Base-by-base conservation (phyloP, 139 green algal genomes). In the Chlorella sp. region DNA sequence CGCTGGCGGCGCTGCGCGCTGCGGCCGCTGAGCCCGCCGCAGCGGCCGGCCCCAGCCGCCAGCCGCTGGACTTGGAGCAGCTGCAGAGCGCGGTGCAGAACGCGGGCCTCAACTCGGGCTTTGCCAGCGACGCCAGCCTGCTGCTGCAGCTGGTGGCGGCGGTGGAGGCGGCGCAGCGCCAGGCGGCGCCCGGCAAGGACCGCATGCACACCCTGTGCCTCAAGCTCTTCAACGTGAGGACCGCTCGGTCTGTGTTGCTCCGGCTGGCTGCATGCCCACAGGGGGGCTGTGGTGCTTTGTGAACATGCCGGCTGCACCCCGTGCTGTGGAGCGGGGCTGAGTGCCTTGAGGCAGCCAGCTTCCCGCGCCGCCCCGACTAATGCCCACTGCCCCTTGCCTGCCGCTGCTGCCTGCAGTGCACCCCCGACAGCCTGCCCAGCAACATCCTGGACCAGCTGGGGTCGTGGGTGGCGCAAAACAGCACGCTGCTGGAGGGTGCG, bases 1-100 rank as follows among this genome's bases (percentile, higher is more conserved):
- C 95, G 26, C 81, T 80, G 5, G 92, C 93, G 30, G 93, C 94
- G 2, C 86, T 98, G 34, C 34, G 75, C 0, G 92, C 96, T 26
- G 91, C 89, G 0, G 36, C 44, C 54, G 34, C 51, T 60, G 51
- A 11, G 16, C 51, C 51, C 14, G 51, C 51, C 51, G 51, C 51
- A 26, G 51, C 51, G 16, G 51, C 51, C 2, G 51, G 14, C 51
- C 51, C 51, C 51, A 60, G 51, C 51, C 67, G 67, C 20, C 40
- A 76, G 43, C 28, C 19, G 32, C 40, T 84, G 17, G 78, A 84
- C 20, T 14, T 84, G 41, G 60, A 34, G 28, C 62, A 60, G 62
- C 36, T 84, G 40, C 78, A 84, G 78, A 43, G 26, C 19, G 78
- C 78, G 28, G 78, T 75, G 41, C 41, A 64, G 62, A 44, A 60